Percentiles rank a stretch among this genome's conserved stretches.
These are phyloP conservation scores for Backusella tuberculispora DNA, from an alignment of 192 early-diverging fungal species.

Conservation along the genomic window DNA sequence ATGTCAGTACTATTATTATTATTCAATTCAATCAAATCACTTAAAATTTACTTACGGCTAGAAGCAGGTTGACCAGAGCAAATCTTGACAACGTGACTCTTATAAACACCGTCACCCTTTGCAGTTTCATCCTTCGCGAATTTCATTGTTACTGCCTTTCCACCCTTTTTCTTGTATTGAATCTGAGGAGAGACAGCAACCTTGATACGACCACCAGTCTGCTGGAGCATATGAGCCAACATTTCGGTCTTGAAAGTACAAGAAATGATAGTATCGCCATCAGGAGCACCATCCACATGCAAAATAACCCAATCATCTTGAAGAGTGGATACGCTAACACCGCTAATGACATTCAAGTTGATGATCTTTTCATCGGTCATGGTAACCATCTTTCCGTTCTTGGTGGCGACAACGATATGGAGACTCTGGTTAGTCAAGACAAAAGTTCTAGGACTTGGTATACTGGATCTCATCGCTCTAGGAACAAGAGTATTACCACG, in stretches of 20 bases:
- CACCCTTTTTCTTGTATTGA: slow-evolving; percentile 73
- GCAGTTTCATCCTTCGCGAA: slow-evolving; percentile 70
- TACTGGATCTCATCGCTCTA: slow-evolving; percentile 74
- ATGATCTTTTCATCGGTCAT: slow-evolving; percentile 59
- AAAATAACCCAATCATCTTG: slow-evolving; percentile 77
- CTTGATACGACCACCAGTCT: slow-evolving; percentile 59
- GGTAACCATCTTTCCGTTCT: slow-evolving; percentile 57
- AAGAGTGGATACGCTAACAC: slow-evolving; percentile 68
- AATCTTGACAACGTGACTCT: slow-evolving; percentile 70
- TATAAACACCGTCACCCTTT: slow-evolving; percentile 59
- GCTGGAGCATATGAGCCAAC: slow-evolving; percentile 60
- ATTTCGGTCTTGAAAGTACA: slow-evolving; percentile 79
- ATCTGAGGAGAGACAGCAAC: slow-evolving; percentile 62
- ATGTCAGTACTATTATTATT: not conserved
- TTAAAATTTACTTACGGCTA: slow-evolving; percentile 40
- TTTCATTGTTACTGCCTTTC: slow-evolving; percentile 73
- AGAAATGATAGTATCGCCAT: slow-evolving; percentile 65
- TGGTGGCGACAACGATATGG: slow-evolving; percentile 60
- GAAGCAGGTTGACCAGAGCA: slow-evolving; percentile 64
- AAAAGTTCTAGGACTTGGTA: slow-evolving; percentile 70
- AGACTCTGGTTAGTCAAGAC: slow-evolving; percentile 69
- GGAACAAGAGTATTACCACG: slow-evolving; percentile 65
- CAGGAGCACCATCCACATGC: slow-evolving; percentile 56
- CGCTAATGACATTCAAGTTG: slow-evolving; percentile 54
- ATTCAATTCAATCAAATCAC: not conserved